These are phyloP conservation scores for Aspergillus affinis DNA, from an alignment of 495 filamentous ascomycete species.

Conservation along the genomic window DNA sequence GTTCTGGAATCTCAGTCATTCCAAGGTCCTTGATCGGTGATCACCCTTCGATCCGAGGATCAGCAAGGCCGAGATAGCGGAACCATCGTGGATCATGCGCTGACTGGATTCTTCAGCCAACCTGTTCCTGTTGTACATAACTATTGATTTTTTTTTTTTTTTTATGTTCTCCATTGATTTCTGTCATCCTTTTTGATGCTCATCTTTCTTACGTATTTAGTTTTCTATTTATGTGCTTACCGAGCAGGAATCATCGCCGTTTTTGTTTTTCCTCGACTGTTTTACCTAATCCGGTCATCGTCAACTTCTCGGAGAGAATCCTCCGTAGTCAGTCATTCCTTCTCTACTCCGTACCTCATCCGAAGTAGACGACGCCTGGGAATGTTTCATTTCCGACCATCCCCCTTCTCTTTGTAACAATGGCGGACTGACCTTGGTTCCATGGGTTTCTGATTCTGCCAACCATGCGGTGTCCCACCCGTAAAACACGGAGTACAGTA, in stretches of 20 bases:
- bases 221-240: too few species aligned
- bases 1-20: slow-evolving; percentile 13
- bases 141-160: neutral
- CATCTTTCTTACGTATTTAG: too few species aligned
- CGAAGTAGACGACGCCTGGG: neutral
- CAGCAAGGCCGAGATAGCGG: slow-evolving; percentile 16
- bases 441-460: neutral
- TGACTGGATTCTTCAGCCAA: neutral
- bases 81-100: slow-evolving; percentile 14
- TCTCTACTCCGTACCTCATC: neutral
- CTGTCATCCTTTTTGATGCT: too few species aligned
- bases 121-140: neutral
- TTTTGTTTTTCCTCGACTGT: neutral
- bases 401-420: neutral
- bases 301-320: neutral
- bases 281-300: neutral
- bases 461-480: neutral
- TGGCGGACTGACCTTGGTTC: neutral
- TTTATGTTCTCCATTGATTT: neutral
- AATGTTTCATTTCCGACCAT: neutral
- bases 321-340: neutral
- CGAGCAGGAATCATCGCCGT: too few species aligned
- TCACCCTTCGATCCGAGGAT: slow-evolving; percentile 20
- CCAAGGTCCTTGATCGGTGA: slow-evolving; percentile 15
- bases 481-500: neutral